Evolutionary conservation across 768 basidiomycete species (phyloP), one percentile per base, ranked within the genome.

Genomic region (Gloeostereum incarnatum): DNA sequence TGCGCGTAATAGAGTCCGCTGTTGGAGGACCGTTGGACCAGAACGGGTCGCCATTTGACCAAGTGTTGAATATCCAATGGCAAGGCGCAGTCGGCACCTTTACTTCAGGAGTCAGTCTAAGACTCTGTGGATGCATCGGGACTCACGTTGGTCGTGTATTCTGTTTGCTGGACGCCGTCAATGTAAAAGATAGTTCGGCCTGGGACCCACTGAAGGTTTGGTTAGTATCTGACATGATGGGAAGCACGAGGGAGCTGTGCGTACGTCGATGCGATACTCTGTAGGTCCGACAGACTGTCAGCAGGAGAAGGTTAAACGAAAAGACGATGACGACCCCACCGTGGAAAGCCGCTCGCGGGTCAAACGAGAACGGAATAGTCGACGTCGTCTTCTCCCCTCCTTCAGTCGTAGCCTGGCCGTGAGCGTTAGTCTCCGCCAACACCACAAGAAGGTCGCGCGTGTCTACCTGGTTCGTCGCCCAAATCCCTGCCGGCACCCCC

Each of bases 11-110:
- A 14, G 59, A 61, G 40, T 63, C 51, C 1, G 57, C 48, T 1
- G 42, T 55, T 4, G 61, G 61, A 20, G 61, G 61, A 8, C 59
- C 60, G 23, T 52, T 54, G 11, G 61, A 63, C 61, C 61, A 63
- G 37, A 43, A 40, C 6, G 52, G 51, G 38, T 58, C 55, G 18
- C 60, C 61, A 39, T 48, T 59, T 43, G 59, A 60, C 60, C 60
- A 60, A 13, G 46, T 45, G 41, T 63, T 63, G 60, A 60, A 60
- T 19, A 61, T 48, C 57, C 57, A 61, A 26, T 40, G 48, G 3
- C 53, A 58, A 17, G 52, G 48, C 22, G 45, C 38, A 5, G 50
- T 53, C 2, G 61, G 59, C 20, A 60, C 52, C 59, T 62, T 34
- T 20, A 30, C 17, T 33, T 1, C 13, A 31, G 32, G 19, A 29